Evolutionary conservation across 106 monocot species (phyloP).

Genomic region (Narthecium ossifragum): DNA sequence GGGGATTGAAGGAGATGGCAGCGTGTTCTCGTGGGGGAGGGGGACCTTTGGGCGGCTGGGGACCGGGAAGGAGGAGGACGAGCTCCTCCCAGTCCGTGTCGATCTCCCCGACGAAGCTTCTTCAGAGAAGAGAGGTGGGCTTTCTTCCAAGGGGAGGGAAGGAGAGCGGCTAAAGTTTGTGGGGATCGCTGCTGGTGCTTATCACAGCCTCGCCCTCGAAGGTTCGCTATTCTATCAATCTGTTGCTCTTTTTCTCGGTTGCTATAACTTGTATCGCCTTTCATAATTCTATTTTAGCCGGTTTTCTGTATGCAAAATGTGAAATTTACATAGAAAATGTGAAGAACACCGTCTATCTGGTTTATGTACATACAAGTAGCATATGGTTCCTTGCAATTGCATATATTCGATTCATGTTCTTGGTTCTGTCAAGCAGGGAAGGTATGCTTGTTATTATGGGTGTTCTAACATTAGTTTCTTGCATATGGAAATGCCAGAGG

Average conservation of each 20-base stretch:
- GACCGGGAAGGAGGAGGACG: conserved; percentile 55
- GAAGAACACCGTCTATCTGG: no score
- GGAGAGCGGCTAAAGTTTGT: conserved; percentile 24
- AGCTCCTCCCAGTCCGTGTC: conserved; percentile 44
- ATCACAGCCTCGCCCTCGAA: conserved; percentile 73
- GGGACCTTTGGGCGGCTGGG: conserved; percentile 73
- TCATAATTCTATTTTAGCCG: no score
- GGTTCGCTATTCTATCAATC: no score
- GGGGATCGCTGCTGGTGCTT: conserved; percentile 66
- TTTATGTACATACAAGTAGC: no score
- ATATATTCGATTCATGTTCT: no score
- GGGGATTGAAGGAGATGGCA: conserved; percentile 45
- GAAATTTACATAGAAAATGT: no score
- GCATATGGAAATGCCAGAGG: conserved; percentile 34
- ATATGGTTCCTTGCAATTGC: no score
- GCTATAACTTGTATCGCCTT: no score
- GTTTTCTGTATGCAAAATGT: no score
- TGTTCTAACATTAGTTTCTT: conserved; percentile 10
- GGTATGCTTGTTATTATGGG: no score
- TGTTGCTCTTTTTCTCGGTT: no score
- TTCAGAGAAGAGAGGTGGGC: background rate
- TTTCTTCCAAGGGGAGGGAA: background rate
- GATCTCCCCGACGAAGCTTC: conserved; percentile 2
- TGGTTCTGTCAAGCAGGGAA: no score
- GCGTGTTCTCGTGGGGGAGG: conserved; percentile 75